Base-by-base conservation (phyloP, 495 filamentous ascomycete species). In the Extremus antarcticus region DNA sequence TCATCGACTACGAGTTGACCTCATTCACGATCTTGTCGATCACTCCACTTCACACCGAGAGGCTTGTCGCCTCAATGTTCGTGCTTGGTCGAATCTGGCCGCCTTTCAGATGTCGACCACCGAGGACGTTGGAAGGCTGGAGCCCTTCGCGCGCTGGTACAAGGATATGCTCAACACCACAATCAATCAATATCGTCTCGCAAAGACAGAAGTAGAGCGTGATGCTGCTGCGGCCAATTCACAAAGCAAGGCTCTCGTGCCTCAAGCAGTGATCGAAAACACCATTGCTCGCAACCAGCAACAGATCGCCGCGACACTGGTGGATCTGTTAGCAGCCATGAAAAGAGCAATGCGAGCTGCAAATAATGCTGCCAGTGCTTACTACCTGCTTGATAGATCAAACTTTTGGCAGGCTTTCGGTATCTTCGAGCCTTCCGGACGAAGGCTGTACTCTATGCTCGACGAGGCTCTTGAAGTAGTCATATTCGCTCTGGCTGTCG, bases 1-100 rank as follows among this genome's bases (percentile, higher is more conserved):
- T 19, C 78, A 79, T 48, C 76, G 90, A 23, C 89, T 88, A 23
- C 77, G 80, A 25, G 58, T 90, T 4, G 76, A 83, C 52, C 73
- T 84, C 15, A 81, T 98, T 16, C 82, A 82, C 50, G 77, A 85
- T 56, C 78, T 97, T 0, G 85, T 97, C n/a, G 71, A 84, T 53
- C 82, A 90, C 20, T 77, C 79, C 19, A 82, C 62, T 29, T 94
- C 91, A 2, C 92, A 98, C 66, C 80, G 79, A 55, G 86, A 91
- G 72, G 90, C 87, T 2, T 94, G 87, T 65, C 77, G 82, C 48
- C 84, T 96, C 58, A 95, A 82, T 47, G 69, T 97, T 15, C 78
- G 83, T 29, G 78, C 88, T 15, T 96, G 91, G 91, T 72, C 74
- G 46, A 82, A 87, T 63, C 77, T 97, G 32, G 78, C 84, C 8